Base-by-base conservation (phyloP, 306 rosid genomes). In the Abrus precatorius region DNA sequence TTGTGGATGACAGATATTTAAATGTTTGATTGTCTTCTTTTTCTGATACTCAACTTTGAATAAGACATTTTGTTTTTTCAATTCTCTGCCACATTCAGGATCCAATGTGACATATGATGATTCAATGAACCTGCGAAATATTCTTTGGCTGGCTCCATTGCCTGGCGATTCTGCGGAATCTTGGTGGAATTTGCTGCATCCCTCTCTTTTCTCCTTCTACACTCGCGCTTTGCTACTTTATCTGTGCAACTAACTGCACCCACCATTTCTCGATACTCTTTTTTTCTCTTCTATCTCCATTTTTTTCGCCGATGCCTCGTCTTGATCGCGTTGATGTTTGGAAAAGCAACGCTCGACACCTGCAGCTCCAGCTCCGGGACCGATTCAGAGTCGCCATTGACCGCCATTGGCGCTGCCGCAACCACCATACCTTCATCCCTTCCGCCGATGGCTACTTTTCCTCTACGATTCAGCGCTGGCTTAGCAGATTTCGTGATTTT, bases 91-190 rank as follows among this genome's bases (percentile, higher is more conserved):
- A 32, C 20, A 20, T 77, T 86, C 84, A 95, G 99, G 99, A 47
- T 91, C 98, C 70, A 87, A 90, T 86, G 91, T 90, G 82, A 82
- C 77, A 10, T 95, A 93, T 70, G 94, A 87, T 48, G 92, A 91
- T 80, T 90, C 97, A 62, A 93, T 95, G 95, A 95, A 95, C 89
- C 87, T 89, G 81, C 86, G 97, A 71, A 95, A 95, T 83, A 93
- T 91, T 87, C 98, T 95, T 61, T 93, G 99, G 99, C 62, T 95
- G 77, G 97, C 98, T 77, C 98, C 99, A 49, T 70, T 90, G 83
- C 98, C 98, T 55, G 84, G 90, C 66, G 52, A 77, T 64, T 85
- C 91, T 41, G 41, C 83, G 6, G 84, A 90, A 28, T 85, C 89
- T 61, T 93, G 98, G 97, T 20, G 20, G 50, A 80, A 72, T 45